These are phyloP conservation scores for Pueraria montana DNA, from an alignment of 306 rosid genomes.

Conservation along the genomic window DNA sequence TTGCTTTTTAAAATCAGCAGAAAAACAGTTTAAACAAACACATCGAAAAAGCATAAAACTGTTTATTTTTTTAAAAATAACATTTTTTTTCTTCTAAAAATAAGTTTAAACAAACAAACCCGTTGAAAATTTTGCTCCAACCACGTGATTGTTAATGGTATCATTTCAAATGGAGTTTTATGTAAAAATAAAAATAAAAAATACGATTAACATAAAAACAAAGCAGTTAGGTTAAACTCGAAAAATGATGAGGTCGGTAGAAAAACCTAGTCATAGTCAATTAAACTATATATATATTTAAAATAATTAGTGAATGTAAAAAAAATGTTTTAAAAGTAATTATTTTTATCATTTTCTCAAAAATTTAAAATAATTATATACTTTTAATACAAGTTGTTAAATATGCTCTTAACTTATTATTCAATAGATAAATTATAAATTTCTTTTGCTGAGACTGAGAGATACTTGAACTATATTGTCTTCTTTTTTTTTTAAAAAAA, in stretches of 20 bases:
- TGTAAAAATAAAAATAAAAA: too few species aligned
- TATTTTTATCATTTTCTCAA: neutral
- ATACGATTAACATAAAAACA: too few species aligned
- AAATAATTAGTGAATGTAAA: neutral
- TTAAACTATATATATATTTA: neutral
- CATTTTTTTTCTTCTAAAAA: too few species aligned
- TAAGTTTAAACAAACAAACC: too few species aligned
- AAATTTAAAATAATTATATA: neutral
- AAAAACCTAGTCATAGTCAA: neutral
- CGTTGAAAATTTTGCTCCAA: neutral
- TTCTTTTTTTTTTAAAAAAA: neutral
- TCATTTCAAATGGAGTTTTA: neutral
- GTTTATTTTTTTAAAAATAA: too few species aligned
- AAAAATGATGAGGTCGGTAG: neutral
- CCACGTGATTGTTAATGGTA: neutral
- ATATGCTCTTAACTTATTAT: neutral
- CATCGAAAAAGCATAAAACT: too few species aligned
- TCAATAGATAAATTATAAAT: neutral
- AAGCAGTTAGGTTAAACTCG: neutral
- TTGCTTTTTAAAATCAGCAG: too few species aligned
- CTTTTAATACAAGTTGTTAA: neutral
- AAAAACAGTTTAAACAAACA: too few species aligned
- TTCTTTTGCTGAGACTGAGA: neutral
- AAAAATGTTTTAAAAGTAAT: neutral
- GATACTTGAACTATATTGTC: neutral